These are phyloP conservation scores for Stenogyne calaminthoides DNA, from an alignment of 305 asterid genomes.

Conservation along the genomic window DNA sequence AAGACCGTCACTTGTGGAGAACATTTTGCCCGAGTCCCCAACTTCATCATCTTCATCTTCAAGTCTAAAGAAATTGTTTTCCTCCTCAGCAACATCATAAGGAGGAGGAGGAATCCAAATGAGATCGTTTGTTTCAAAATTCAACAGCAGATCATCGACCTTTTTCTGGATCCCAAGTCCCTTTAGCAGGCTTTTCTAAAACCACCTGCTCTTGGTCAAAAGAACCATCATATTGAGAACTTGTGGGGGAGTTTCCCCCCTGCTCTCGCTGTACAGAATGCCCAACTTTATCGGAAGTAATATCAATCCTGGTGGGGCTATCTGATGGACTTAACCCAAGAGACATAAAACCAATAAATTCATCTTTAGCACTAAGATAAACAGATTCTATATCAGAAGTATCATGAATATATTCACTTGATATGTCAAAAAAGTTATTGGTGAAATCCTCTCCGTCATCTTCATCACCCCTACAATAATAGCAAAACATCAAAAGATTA, in stretches of 20 bases:
- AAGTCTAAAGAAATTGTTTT: not conserved
- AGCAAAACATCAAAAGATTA: slow-evolving; percentile 13
- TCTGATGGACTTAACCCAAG: slow-evolving; percentile 74
- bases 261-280: slow-evolving; percentile 52
- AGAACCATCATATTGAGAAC: slow-evolving; percentile 2
- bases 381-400: slow-evolving; percentile 2
- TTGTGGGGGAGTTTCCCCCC: not conserved
- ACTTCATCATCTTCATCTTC: slow-evolving; percentile 8
- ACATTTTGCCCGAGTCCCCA: not conserved
- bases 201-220: slow-evolving; percentile 10
- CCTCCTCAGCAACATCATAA: not conserved
- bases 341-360: slow-evolving; percentile 49
- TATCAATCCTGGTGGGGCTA: slow-evolving; percentile 75
- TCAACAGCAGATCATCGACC: not conserved
- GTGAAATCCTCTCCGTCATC: not conserved
- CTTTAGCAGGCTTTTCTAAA: slow-evolving; percentile 7
- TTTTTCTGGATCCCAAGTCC: not conserved
- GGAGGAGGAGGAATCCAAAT: slow-evolving; percentile 12
- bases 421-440: not conserved
- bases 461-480: slow-evolving; percentile 44
- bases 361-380: slow-evolving; percentile 11
- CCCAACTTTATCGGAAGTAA: slow-evolving; percentile 59
- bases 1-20: not conserved
- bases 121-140: not conserved
- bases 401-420: slow-evolving; percentile 11